phyloP scores from a whole-genome alignment of 441 rosid genomes.

The Erodium trifolium region DNA sequence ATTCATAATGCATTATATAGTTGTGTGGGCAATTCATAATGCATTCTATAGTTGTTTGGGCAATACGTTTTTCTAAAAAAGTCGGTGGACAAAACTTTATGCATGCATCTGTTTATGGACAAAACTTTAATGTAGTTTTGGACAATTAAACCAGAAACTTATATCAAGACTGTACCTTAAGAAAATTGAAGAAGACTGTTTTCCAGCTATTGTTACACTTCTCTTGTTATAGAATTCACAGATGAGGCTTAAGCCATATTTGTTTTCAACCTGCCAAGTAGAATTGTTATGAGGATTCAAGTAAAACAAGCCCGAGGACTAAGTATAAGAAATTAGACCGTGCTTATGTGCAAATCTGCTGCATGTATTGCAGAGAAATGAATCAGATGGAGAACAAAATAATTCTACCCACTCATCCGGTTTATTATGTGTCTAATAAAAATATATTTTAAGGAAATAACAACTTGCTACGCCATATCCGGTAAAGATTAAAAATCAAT shows the following conservation, averaged over 20 bases:
- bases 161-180: constrained; percentile 39
- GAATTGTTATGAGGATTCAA: constrained; percentile 17
- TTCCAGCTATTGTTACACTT: constrained; percentile 49
- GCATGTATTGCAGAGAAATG: constrained; percentile 9
- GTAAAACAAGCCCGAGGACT: constrained; percentile 13
- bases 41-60: too few species aligned
- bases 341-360: neutral
- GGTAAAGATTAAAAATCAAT: neutral
- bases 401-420: constrained; percentile 5
- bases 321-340: neutral
- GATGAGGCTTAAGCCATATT: constrained; percentile 56
- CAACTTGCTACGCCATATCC: neutral
- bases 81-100: too few species aligned
- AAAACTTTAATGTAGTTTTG: too few species aligned
- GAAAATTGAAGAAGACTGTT: constrained; percentile 61
- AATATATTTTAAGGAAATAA: neutral
- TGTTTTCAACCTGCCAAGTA: constrained; percentile 71
- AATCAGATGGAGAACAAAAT: constrained; percentile 1
- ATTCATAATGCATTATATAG: too few species aligned
- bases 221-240: constrained; percentile 54
- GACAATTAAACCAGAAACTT: too few species aligned
- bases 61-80: too few species aligned
- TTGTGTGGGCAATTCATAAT: too few species aligned
- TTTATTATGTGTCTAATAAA: neutral
- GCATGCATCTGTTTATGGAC: too few species aligned